phyloP scores from a whole-genome alignment of 176 grass and related monocot genomes.

The Eragrostis nindensis region DNA sequence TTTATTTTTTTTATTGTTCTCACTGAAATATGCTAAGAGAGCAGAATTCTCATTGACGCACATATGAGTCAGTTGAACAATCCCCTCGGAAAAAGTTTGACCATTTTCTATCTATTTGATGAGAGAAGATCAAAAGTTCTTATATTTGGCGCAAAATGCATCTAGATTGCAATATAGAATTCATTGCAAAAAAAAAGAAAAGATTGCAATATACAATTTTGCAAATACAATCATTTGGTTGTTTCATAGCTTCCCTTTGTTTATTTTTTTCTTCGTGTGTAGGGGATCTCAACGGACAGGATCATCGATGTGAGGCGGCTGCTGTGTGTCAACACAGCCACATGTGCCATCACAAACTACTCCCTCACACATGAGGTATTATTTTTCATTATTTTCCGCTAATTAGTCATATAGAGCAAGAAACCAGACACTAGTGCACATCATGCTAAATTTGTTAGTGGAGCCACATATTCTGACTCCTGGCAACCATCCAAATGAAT shows the following conservation, averaged over 20 bases:
- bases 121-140: not conserved
- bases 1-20: not conserved
- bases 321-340: constrained; percentile 73
- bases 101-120: too few relatives aligned
- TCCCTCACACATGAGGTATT: constrained; percentile 87
- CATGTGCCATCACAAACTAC: constrained; percentile 89
- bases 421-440: not conserved
- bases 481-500: not conserved
- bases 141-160: not conserved
- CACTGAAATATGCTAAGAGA: not conserved
- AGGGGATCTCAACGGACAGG: constrained; percentile 98
- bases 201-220: not conserved
- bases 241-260: not conserved
- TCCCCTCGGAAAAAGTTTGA: too few relatives aligned
- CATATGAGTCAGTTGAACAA: not conserved
- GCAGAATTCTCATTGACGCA: not conserved
- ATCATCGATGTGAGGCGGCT: constrained; percentile 90
- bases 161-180: too few relatives aligned
- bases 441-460: not conserved
- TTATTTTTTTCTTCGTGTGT: not conserved
- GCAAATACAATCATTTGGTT: too few relatives aligned
- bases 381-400: not conserved
- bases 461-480: not conserved
- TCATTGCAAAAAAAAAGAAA: too few relatives aligned
- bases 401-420: not conserved